Conservation (phyloP, 1,139 yeast genomes). For the Yamadazyma triangularis region DNA sequence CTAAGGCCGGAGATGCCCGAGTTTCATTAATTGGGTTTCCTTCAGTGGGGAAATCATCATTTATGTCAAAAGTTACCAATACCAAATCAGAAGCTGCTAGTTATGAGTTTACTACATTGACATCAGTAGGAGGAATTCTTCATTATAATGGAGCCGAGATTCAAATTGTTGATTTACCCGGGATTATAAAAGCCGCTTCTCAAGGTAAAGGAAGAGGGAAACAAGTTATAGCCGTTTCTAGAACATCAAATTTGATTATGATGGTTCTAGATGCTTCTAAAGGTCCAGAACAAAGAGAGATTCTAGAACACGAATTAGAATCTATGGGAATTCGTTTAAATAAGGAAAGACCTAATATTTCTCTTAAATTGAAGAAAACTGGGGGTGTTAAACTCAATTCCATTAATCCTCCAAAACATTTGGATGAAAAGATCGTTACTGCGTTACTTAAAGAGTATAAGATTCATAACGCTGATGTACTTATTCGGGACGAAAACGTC, state of each 20-base stretch:
- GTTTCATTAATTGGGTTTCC: conserved; percentile 96
- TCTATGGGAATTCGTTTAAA: conserved; percentile 91
- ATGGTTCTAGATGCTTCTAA: conserved; percentile 97
- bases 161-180: conserved; percentile 94
- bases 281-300: conserved; percentile 80
- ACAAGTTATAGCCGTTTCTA: conserved; percentile 93
- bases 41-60: conserved; percentile 93
- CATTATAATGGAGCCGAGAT: conserved; percentile 96
- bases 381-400: conserved; percentile 89
- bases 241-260: conserved; percentile 87
- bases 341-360: conserved; percentile 74
- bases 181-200: conserved; percentile 94
- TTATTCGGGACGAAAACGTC: conserved; percentile 82
- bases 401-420: conserved; percentile 73
- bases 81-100: conserved; percentile 94
- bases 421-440: conserved; percentile 76
- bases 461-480: conserved; percentile 89
- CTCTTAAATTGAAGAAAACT: conserved; percentile 72
- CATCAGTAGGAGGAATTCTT: conserved; percentile 93
- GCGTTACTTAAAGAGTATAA: conserved; percentile 81
- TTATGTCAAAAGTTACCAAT: conserved; percentile 80
- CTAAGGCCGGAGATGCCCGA: conserved; percentile 94
- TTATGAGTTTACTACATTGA: conserved; percentile 92
- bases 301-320: conserved; percentile 85
- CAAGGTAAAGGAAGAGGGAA: conserved; percentile 98